phyloP scores from a whole-genome alignment of 805 yeast species.

The Lipomyces chichibuensis region DNA sequence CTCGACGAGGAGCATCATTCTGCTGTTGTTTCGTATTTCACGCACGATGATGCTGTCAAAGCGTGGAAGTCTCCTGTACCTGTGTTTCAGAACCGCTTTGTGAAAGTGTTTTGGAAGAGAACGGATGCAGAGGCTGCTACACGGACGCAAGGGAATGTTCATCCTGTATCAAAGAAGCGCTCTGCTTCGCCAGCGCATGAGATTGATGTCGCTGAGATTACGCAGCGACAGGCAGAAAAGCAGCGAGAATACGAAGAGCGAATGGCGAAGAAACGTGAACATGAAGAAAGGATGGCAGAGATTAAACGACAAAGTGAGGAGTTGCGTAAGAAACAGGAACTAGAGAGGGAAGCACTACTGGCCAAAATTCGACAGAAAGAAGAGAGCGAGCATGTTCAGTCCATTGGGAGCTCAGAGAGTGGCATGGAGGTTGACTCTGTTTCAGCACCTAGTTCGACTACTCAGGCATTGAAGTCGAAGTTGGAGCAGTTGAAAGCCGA shows the following conservation, averaged over 20 bases:
- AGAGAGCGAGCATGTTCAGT: background rate
- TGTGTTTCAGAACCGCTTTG: slow-evolving; percentile 54
- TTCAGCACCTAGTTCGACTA: slow-evolving; percentile 12
- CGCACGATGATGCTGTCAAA: slow-evolving; percentile 47
- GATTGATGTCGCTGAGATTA: slow-evolving; percentile 48
- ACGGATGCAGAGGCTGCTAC: slow-evolving; percentile 26
- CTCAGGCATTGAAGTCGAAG: slow-evolving; percentile 43
- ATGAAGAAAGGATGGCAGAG: slow-evolving; percentile 44
- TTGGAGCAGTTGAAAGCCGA: slow-evolving; percentile 44
- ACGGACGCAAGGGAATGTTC: background rate
- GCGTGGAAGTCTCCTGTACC: slow-evolving; percentile 53
- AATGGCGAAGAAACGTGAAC: slow-evolving; percentile 44
- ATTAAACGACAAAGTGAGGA: slow-evolving; percentile 45
- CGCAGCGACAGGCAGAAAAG: slow-evolving; percentile 46
- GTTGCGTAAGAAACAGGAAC: slow-evolving; percentile 46
- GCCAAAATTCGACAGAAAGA: slow-evolving; percentile 34
- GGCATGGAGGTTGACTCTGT: slow-evolving; percentile 12
- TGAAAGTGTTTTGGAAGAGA: slow-evolving; percentile 52
- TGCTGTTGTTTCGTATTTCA: slow-evolving; percentile 49
- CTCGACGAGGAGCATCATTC: slow-evolving; percentile 40
- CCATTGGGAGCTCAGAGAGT: background rate
- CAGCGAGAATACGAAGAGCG: slow-evolving; percentile 51
- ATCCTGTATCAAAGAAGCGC: slow-evolving; percentile 4
- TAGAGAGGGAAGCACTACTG: slow-evolving; percentile 36
- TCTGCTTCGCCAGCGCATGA: slow-evolving; percentile 39